Evolutionary conservation across 2,329 filamentous ascomycete genomes (phyloP), one percentile per base, ranked within the genome.

Genomic region (Trichoderma sp.): DNA sequence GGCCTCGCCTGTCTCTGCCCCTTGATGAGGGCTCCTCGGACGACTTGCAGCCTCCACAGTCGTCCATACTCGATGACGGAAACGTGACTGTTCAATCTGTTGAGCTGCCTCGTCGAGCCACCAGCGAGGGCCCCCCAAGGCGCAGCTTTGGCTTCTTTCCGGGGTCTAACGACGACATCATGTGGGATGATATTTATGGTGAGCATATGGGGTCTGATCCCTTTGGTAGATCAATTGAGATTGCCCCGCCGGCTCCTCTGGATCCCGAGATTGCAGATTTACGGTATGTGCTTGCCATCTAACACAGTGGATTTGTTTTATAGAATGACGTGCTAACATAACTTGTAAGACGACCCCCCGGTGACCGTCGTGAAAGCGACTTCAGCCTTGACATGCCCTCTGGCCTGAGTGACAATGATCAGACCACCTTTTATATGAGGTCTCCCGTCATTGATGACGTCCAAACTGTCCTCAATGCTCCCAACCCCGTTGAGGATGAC

Each of bases 71-170:
- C 28, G 88, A 90, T 70, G 87, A 90, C 30, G 87, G 89, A 56
- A 86, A 90, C 74, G 84, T 85, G 73, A 91, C 89, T 0, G 79
- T 86, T 53, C 85, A 86, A 72, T 90, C 89, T 2, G 84, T 91
- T 32, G 90, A 91, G 79, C 76, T 90, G 63, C 86, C 88, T 8
- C 83, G 89, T 32, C 82, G 89, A 63, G 85, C 84, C 18, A 76
- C 81, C 47, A 86, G 81, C 67, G 86, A 89, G 72, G 74, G 83
- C 61, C 82, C 83, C 0, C 77, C 79, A 4, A 80, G 87, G 34
- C 76, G 84, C 2, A 89, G 86, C 73, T 80, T 90, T 74, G 87
- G 84, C 0, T 88, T 85, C 72, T 79, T 84, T 32, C 79, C 84
- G 28, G 82, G 86, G 18, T 11, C 14, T 83, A 79, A 4, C 78